Evolutionary conservation across 768 basidiomycete genomes (phyloP), one percentile per base, ranked within the genome.

Genomic region (Russula ochroleuca): DNA sequence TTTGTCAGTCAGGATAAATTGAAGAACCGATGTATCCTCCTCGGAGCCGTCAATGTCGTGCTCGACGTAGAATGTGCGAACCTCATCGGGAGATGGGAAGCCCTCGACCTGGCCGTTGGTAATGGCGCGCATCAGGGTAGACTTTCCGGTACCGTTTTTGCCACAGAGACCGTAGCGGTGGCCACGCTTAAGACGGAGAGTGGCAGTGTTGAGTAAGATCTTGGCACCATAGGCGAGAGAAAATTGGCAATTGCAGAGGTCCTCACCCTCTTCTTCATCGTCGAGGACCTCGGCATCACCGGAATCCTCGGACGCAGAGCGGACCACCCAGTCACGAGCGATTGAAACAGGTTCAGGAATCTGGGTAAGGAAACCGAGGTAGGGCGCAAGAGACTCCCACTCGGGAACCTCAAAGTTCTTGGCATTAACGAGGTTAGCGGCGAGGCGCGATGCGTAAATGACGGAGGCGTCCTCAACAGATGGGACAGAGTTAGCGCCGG

Each of bases 51-150:
- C 95, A 69, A 98, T 97, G 75, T 98, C 95, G 82, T 98, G 95
- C 82, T 96, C 95, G 74, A 98, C 95, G 78, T 97, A 98, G 87
- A 96, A 98, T 66, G 95, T 98, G 75, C 95, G 93, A 74, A 98
- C 95, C 73, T 94, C 89, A 58, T 95, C 92, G 61, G 94, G 92
- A 21, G 94, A 95, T 14, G 95, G 95, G 89, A 98, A 98, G 70
- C 95, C 95, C 73, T 98, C 95, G 70, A 98, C 95, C 79, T 98
- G 95, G 64, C 90, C 92, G 71, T 93, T 94, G 78, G 86, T 91
- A 76, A 94, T 94, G 66, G 92, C 91, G 68, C 90, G 86, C 92
- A 94, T 93, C 74, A 93, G 85, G 31, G 91, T 93, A 1, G 91
- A 93, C 83, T 98, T 98, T 71, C 95, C 95, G 72, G 94, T 94